Base-by-base conservation (phyloP, 176 grass and related monocot species). In the Poa annua region DNA sequence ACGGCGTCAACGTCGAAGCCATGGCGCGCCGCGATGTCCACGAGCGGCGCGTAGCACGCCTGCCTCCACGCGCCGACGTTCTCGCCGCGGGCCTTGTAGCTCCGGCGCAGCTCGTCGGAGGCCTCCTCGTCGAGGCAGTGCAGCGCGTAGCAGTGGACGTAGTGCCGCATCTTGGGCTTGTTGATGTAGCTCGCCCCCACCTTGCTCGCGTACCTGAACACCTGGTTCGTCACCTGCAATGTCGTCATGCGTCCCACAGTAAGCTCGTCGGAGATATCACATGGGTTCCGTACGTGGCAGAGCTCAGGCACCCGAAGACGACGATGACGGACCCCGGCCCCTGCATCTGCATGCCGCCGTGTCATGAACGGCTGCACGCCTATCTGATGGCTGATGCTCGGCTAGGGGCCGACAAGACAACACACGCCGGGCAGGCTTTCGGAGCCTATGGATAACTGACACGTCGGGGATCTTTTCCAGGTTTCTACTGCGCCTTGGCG, bases 91-190 rank as follows among this genome's bases (percentile, higher is more conserved):
- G 92, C 93, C 89, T 99, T 99, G 97, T 92, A 96, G 12, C 74
- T 86, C 29, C 94, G 72, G 66, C 97, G 85, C 29, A 99, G 84
- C 47, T 85, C 93, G 81, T 99, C 88, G 32, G 97, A 99, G 21
- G 87, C 85, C 60, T 96, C 97, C 85, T 90, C 88, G 87, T 96
- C 97, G 3, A 99, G 93, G 90, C 97, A 99, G 63, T 99, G 97
- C 45, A 99, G 89, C 39, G 97, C 97, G 79, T 99, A 99, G 93
- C 96, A 99, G 91, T 99, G 96, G 69, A 99, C 96, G 74, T 99
- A 99, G 74, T 99, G 96, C 68, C 96, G 88, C 96, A 99, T 99
- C 93, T 99, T 99, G 32, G 96, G 96, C 91, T 99, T 99, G 85
- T 99, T 99, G 90, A 99, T 99, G 93, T 94, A 95, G 93, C 86